Conservation (phyloP, 1,284 basidiomycete genomes). For the Tremellales sp. region DNA sequence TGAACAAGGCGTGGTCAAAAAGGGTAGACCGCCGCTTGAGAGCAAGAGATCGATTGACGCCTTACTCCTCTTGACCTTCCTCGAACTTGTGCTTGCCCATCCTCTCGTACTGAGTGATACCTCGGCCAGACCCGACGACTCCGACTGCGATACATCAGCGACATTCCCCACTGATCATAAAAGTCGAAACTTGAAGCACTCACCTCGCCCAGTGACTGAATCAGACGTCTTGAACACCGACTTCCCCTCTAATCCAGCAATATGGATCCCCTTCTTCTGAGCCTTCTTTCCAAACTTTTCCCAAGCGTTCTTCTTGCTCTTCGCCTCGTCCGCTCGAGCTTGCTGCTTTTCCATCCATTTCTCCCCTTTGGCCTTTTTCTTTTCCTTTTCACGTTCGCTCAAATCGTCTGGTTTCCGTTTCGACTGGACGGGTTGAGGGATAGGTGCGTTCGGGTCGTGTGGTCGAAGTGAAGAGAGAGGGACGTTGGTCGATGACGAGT, state of each 20-base stretch:
- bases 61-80: conserved; percentile 50
- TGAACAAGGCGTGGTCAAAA: not conserved
- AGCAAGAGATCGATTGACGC: not conserved
- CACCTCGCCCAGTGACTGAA: conserved; percentile 74
- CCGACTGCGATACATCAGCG: conserved; percentile 63
- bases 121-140: conserved; percentile 88
- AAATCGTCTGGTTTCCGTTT: conserved; percentile 72
- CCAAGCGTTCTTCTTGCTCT: conserved; percentile 85
- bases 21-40: not conserved
- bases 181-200: too few species aligned
- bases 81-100: conserved; percentile 76
- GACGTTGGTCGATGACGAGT: conserved; percentile 89
- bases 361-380: conserved; percentile 93
- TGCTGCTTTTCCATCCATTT: conserved; percentile 85
- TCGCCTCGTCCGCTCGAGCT: conserved; percentile 84
- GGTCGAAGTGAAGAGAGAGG: conserved; percentile 68
- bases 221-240: conserved; percentile 97
- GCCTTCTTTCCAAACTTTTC: conserved; percentile 97
- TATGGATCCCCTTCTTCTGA: conserved; percentile 86
- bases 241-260: conserved; percentile 79
- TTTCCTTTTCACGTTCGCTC: conserved; percentile 76
- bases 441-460: conserved; percentile 43
- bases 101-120: conserved; percentile 75
- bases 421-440: conserved; percentile 61
- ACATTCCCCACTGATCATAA: too few species aligned